Evolutionary conservation across 257 asterid species (phyloP).

Genomic region (Penstemon newberryi): DNA sequence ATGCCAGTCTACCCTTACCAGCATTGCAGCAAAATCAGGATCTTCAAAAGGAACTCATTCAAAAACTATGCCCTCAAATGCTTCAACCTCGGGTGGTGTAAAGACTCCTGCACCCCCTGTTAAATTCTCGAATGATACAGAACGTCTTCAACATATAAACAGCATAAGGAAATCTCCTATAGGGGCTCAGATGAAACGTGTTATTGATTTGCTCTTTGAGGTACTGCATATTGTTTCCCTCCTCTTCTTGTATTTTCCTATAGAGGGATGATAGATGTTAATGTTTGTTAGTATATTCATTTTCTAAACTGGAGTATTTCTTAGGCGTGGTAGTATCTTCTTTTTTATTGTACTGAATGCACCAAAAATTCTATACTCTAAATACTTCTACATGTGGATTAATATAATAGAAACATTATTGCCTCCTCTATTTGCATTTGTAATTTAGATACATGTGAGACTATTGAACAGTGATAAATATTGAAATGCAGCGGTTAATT

Average conservation of each 20-base stretch:
- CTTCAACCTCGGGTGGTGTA: conserved; percentile 35
- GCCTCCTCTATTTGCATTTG: background rate
- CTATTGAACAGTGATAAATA: background rate
- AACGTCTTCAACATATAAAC: conserved; percentile 78
- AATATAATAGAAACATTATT: too few relatives aligned
- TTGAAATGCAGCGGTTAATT: background rate
- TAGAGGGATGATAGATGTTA: background rate
- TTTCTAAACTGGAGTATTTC: too few relatives aligned
- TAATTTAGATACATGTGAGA: background rate
- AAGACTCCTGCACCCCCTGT: conserved; percentile 53
- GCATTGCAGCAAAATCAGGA: conserved; percentile 47
- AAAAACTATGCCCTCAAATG: conserved; percentile 32
- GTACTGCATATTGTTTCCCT: conserved; percentile 31
- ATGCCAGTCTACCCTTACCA: conserved; percentile 52
- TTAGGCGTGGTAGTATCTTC: too few relatives aligned
- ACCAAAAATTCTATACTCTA: too few relatives aligned
- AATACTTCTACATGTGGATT: too few relatives aligned
- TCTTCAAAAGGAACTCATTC: conserved; percentile 40
- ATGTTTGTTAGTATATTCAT: too few relatives aligned
- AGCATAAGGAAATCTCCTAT: conserved; percentile 90
- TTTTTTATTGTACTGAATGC: too few relatives aligned
- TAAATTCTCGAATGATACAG: conserved; percentile 79
- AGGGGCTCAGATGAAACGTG: conserved; percentile 89
- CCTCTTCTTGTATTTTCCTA: conserved; percentile 6
- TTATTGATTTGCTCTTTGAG: conserved; percentile 72